Conservation (phyloP, 345 rosid genomes). For the Brassica napus region Da-Ae NC_063437.1:801501-802000, state of each 20-base stretch:
- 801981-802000: conserved; percentile 50
- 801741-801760: conserved; percentile 11
- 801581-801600: background rate
- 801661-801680: background rate
- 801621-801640: background rate
- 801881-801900: conserved; percentile 41
- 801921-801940: conserved; percentile 15
- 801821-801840: conserved; percentile 26
- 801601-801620: background rate
- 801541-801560: background rate
- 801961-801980: conserved; percentile 42
- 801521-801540: background rate
- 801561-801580: background rate
- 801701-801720: conserved; percentile 18
- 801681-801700: background rate
- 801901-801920: conserved; percentile 45
- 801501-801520: background rate
- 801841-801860: conserved; percentile 45
- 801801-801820: conserved; percentile 23
- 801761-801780: background rate
- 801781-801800: conserved; percentile 30
- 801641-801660: background rate
- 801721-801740: conserved; percentile 17
- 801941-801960: conserved; percentile 38
- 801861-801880: conserved; percentile 43